Conservation (phyloP, 1,284 basidiomycete genomes). For the Puccinia horiana region DNA sequence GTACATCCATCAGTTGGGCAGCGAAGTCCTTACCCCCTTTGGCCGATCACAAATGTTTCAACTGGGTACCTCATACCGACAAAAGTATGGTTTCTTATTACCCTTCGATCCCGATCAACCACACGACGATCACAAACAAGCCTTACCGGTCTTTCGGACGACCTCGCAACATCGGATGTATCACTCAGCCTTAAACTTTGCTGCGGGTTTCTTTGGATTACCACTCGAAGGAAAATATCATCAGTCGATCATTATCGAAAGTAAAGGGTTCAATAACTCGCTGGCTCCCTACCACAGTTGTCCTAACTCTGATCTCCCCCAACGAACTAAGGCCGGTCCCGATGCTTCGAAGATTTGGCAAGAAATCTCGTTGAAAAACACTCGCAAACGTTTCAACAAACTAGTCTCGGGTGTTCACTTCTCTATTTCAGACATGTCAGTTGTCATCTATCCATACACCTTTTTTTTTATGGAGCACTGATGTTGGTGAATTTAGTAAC, state of each 20-base stretch:
- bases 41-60: constrained; percentile 61
- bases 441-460: constrained; percentile 42
- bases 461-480: constrained; percentile 51
- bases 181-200: constrained; percentile 40
- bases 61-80: constrained; percentile 31
- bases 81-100: constrained; percentile 41
- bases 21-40: constrained; percentile 62
- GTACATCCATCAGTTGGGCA: constrained; percentile 58
- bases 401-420: constrained; percentile 69
- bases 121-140: not conserved
- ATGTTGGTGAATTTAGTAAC: constrained; percentile 55
- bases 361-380: constrained; percentile 68
- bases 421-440: constrained; percentile 67
- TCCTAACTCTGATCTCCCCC: constrained; percentile 13
- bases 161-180: constrained; percentile 46
- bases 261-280: constrained; percentile 35
- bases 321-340: not conserved
- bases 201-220: constrained; percentile 44
- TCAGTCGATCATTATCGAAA: constrained; percentile 40
- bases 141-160: constrained; percentile 31
- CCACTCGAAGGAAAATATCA: constrained; percentile 38
- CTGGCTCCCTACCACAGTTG: constrained; percentile 34
- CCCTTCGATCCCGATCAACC: not conserved
- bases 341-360: constrained; percentile 3
- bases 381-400: constrained; percentile 67